A percentile compares a stretch with the other conserved stretches of the same genome.
Conservation (phyloP, 331 rosid species). For the Spiraea crenata region DNA sequence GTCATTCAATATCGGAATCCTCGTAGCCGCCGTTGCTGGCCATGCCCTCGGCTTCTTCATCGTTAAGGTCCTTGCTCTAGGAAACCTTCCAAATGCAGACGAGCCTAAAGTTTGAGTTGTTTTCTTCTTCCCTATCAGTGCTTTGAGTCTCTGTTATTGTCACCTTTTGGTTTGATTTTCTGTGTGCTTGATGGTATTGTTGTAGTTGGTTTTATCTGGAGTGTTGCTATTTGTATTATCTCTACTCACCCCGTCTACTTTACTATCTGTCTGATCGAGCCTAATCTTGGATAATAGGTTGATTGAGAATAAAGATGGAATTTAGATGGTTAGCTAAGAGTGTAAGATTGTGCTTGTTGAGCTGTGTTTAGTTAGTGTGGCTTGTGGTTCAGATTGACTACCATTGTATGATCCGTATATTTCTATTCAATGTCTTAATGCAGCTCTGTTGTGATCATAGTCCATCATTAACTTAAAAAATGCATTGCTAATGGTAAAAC, state of each 20-base stretch:
- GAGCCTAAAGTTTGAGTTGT: slow-evolving; percentile 14
- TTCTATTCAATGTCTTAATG: neutral
- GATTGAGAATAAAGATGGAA: no score
- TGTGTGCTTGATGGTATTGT: neutral
- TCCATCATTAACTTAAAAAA: neutral
- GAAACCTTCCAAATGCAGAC: slow-evolving; percentile 20
- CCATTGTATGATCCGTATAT: neutral
- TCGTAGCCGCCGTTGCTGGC: slow-evolving; percentile 70
- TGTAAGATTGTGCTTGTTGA: neutral
- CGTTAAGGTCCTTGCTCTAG: slow-evolving; percentile 41
- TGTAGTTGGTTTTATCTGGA: neutral
- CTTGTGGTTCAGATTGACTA: neutral
- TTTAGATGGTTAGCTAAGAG: no score
- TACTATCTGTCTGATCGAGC: no score
- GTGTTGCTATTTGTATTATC: neutral
- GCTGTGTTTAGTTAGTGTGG: neutral
- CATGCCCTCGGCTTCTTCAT: slow-evolving; percentile 67
- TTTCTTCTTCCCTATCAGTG: neutral
- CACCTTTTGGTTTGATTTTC: neutral
- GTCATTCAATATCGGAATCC: slow-evolving; percentile 79
- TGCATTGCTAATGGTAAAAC: neutral
- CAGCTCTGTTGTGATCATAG: neutral
- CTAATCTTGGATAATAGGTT: no score
- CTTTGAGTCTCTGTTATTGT: neutral
- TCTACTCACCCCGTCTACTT: neutral